These are phyloP conservation scores for Pseudogymnoascus sp. DNA, from an alignment of 2,329 filamentous ascomycete genomes.

Conservation along the genomic window DNA sequence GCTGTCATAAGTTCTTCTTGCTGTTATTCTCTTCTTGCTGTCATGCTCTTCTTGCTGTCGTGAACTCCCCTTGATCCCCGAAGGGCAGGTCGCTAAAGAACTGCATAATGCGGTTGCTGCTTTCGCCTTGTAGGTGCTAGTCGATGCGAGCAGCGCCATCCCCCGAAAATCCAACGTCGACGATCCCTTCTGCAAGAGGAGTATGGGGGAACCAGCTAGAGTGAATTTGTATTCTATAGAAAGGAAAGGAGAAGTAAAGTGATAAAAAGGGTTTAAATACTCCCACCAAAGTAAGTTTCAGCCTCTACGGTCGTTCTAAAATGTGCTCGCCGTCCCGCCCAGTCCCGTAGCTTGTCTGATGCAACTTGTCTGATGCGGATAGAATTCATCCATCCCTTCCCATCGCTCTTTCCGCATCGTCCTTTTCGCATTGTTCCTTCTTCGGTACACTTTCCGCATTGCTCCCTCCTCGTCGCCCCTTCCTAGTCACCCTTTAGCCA, in stretches of 20 bases:
- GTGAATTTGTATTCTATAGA: background rate
- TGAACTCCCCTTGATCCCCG: too few species aligned
- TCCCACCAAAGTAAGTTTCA: background rate
- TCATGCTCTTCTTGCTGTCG: too few species aligned
- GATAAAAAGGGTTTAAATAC: background rate
- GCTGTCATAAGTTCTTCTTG: background rate
- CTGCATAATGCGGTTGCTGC: too few species aligned
- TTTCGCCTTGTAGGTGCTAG: too few species aligned
- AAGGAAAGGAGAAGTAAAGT: background rate
- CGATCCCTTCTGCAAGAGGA: too few species aligned
- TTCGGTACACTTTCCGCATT: background rate
- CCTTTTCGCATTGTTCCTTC: too few species aligned
- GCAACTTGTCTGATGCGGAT: too few species aligned
- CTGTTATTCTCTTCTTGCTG: background rate
- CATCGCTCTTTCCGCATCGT: background rate
- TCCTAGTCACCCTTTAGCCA: background rate
- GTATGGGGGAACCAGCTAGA: too few species aligned
- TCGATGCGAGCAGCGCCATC: too few species aligned
- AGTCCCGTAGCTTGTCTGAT: background rate
- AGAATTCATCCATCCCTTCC: too few species aligned
- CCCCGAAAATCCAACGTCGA: too few species aligned
- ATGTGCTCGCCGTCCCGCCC: background rate
- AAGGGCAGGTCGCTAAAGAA: too few species aligned
- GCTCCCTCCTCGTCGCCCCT: background rate
- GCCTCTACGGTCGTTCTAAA: background rate